Conservation (phyloP, 2,329 filamentous ascomycete species). For the Xylaria sp. region DNA sequence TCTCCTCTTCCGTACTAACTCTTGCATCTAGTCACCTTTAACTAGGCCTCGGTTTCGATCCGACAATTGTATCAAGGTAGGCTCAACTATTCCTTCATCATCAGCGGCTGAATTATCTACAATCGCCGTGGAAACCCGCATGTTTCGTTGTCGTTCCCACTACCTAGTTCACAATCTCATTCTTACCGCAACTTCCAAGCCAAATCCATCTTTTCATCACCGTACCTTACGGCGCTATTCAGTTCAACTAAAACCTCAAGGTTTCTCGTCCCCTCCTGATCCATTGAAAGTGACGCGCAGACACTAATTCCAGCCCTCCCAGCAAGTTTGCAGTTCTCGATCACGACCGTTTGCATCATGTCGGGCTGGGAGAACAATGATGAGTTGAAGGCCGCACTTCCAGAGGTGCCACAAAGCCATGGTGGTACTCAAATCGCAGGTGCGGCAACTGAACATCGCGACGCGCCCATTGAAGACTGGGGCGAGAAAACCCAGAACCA, state of each 20-base stretch:
- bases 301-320: background rate
- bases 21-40: background rate
- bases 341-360: constrained; percentile 40
- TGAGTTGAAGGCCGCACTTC: constrained; percentile 50
- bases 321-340: background rate
- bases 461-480: constrained; percentile 55
- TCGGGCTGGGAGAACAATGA: constrained; percentile 39
- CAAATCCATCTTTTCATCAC: background rate
- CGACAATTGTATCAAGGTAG: constrained; percentile 4
- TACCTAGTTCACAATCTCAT: background rate
- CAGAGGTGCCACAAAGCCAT: constrained; percentile 35
- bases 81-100: constrained; percentile 2
- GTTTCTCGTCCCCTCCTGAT: background rate
- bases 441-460: constrained; percentile 22
- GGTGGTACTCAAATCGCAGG: constrained; percentile 16
- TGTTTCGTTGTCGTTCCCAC: background rate
- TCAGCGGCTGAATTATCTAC: background rate
- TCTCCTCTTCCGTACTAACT: background rate
- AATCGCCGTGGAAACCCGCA: background rate
- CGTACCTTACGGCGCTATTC: background rate
- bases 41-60: background rate
- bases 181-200: background rate
- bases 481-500: constrained; percentile 58
- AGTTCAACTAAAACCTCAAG: background rate
- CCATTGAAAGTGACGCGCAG: background rate